A percentile compares a stretch with the other conserved stretches of the same genome.
Evolutionary conservation across 1,284 basidiomycete species (phyloP).

Genomic region (Cryptococcus wingfieldii): DNA sequence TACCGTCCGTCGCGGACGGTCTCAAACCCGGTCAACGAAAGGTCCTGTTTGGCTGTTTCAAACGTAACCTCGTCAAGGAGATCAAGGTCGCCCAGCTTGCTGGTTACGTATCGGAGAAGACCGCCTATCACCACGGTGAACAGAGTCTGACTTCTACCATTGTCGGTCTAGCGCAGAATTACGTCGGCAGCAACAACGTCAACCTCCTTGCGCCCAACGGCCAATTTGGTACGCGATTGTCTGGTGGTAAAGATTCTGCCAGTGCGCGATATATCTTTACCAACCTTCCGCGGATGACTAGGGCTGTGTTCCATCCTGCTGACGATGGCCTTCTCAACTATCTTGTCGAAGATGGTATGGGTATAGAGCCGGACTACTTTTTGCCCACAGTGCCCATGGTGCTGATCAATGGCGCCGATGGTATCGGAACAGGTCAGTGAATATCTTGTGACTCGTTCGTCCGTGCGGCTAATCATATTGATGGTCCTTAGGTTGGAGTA

Average conservation of each 20-base stretch:
- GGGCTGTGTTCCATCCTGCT: conserved; percentile 71
- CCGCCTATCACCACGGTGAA: conserved; percentile 97
- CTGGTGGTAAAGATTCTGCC: conserved; percentile 91
- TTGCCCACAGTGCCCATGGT: conserved; percentile 86
- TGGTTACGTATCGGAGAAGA: conserved; percentile 90
- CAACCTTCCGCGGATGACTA: conserved; percentile 69
- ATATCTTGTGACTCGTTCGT: not conserved
- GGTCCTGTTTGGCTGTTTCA: conserved; percentile 93
- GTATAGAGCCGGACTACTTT: conserved; percentile 94
- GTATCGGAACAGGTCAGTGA: conserved; percentile 83
- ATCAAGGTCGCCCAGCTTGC: conserved; percentile 96
- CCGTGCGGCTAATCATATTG: conserved; percentile 1
- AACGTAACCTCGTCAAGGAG: conserved; percentile 84
- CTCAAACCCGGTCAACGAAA: conserved; percentile 99
- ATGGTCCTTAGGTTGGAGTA: conserved; percentile 76
- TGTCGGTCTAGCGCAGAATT: conserved; percentile 89
- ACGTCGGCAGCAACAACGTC: conserved; percentile 93
- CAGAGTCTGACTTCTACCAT: conserved; percentile 81
- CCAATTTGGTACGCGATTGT: conserved; percentile 86
- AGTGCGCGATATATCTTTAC: conserved; percentile 97
- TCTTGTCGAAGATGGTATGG: conserved; percentile 80
- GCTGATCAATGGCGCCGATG: conserved; percentile 90
- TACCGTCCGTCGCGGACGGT: conserved; percentile 89
- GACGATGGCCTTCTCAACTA: conserved; percentile 83
- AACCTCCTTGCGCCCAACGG: conserved; percentile 86